These are phyloP conservation scores for Beauveria medogensis DNA, from an alignment of 2,329 filamentous ascomycete species.

Conservation along the genomic window DNA sequence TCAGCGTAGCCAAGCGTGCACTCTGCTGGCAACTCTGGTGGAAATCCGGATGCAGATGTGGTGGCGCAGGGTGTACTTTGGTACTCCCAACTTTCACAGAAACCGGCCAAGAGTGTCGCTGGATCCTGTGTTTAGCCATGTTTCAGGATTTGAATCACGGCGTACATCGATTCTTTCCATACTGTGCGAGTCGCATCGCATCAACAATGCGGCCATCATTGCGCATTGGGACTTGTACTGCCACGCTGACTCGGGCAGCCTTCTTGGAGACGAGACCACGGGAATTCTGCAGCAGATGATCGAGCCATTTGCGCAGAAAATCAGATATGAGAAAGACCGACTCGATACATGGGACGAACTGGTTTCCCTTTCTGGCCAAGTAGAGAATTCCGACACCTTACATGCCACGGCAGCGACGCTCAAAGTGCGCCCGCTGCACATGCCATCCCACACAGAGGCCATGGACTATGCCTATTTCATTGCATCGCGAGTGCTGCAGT, in stretches of 20 bases:
- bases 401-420: neutral
- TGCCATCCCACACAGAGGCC: conserved; percentile 12
- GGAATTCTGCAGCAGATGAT: neutral
- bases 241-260: neutral
- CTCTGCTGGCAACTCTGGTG: conserved; percentile 14
- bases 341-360: neutral
- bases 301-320: neutral
- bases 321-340: neutral
- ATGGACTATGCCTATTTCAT: conserved; percentile 17
- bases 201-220: conserved; percentile 8
- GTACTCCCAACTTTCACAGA: conserved; percentile 13
- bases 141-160: neutral
- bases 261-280: too few species aligned
- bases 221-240: conserved; percentile 6
- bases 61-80: conserved; percentile 18
- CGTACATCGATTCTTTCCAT: conserved; percentile 6
- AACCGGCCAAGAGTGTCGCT: neutral
- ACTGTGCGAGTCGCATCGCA: conserved; percentile 12
- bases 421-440: conserved; percentile 9
- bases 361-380: neutral
- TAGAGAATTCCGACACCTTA: neutral
- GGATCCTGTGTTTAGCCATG: neutral
- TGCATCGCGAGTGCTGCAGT: conserved; percentile 13
- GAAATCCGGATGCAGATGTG: conserved; percentile 17
- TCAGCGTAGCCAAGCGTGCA: neutral